A percentile compares a stretch with the other conserved stretches of the same genome.
These are phyloP conservation scores for Halenospora varia DNA, from an alignment of 495 filamentous ascomycete genomes.

Conservation along the genomic window DNA sequence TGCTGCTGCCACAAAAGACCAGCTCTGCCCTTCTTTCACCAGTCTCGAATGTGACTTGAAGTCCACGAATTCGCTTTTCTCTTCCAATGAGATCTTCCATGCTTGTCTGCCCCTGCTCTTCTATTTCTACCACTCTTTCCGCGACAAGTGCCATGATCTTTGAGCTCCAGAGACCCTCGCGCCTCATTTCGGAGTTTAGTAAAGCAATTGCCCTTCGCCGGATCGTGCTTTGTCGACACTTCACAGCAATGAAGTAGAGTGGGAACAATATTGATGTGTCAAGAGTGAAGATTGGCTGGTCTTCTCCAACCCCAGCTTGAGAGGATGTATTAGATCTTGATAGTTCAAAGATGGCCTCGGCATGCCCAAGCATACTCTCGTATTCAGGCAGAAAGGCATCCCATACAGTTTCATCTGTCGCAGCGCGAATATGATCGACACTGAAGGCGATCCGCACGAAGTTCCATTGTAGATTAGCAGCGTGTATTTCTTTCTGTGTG, in stretches of 20 bases:
- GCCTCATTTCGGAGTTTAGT: neutral
- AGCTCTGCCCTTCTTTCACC: neutral
- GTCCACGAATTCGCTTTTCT: neutral
- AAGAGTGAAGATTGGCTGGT: neutral
- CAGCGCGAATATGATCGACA: neutral
- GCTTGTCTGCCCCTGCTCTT: neutral
- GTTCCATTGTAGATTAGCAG: neutral
- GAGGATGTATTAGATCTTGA: neutral
- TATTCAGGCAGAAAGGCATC: constrained; percentile 6
- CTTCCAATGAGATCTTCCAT: neutral
- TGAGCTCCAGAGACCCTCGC: constrained; percentile 1
- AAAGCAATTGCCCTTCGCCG: neutral
- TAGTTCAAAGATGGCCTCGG: neutral
- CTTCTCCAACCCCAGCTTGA: neutral
- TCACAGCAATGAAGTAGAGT: constrained; percentile 2
- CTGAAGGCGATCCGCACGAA: neutral
- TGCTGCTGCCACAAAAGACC: neutral
- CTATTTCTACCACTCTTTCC: neutral
- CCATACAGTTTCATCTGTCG: neutral
- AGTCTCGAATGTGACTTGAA: neutral
- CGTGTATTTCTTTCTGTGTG: neutral
- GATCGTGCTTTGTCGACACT: neutral
- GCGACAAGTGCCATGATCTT: neutral
- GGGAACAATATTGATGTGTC: constrained; percentile 1
- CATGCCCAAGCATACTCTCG: neutral